Conservation (phyloP, 257 asterid genomes). For the Ilex asprella region DNA sequence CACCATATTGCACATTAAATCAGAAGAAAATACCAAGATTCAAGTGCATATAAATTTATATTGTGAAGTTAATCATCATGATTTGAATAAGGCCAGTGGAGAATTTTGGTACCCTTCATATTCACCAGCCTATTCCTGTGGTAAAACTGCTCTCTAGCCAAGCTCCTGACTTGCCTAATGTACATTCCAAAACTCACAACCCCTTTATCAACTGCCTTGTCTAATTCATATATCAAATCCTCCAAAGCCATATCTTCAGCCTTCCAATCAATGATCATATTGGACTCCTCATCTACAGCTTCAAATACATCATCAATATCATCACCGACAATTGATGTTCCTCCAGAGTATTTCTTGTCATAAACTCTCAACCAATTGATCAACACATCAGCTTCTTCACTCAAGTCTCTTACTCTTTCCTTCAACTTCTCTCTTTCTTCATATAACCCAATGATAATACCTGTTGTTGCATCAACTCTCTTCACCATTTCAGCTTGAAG, state of each 20-base stretch:
- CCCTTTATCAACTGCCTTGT: constrained; percentile 29
- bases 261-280: constrained; percentile 15
- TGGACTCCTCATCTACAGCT: constrained; percentile 29
- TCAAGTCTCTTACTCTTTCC: constrained; percentile 16
- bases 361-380: constrained; percentile 39
- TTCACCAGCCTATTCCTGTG: constrained; percentile 18
- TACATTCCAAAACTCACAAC: constrained; percentile 26
- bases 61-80: too few relatives aligned
- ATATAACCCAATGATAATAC: constrained; percentile 15
- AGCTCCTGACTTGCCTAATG: constrained; percentile 39
- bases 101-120: background rate
- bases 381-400: constrained; percentile 34
- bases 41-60: too few relatives aligned
- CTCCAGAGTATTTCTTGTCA: constrained; percentile 1
- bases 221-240: constrained; percentile 40
- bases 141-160: constrained; percentile 49
- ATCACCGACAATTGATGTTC: background rate
- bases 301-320: constrained; percentile 45
- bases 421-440: constrained; percentile 25
- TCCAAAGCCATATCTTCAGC: constrained; percentile 45
- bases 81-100: too few relatives aligned
- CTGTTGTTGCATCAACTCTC: constrained; percentile 15
- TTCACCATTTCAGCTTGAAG: constrained; percentile 21
- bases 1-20: too few relatives aligned
- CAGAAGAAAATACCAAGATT: too few relatives aligned